Conservation (phyloP, 1,284 basidiomycete genomes). For the Xerocomus amazonicus region DNA sequence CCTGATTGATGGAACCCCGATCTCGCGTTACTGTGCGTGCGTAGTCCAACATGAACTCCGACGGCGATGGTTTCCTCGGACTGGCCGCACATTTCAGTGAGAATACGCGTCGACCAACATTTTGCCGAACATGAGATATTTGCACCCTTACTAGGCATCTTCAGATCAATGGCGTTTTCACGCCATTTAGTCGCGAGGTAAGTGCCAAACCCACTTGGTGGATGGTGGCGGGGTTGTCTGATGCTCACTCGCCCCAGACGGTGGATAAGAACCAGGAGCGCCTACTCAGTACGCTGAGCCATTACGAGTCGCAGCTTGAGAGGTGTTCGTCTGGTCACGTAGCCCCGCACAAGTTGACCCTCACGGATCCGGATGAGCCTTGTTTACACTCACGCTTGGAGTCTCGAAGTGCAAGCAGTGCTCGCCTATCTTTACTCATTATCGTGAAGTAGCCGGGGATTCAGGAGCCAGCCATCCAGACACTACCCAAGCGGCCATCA, state of each 20-base stretch:
- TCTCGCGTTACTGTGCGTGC: constrained; percentile 52
- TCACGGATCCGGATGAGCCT: constrained; percentile 50
- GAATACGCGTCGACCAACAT: neutral
- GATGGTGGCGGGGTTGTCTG: neutral
- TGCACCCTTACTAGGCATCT: neutral
- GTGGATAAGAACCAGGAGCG: constrained; percentile 10
- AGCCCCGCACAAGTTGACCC: constrained; percentile 55
- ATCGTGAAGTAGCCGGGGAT: too few species aligned
- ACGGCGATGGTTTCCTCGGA: neutral
- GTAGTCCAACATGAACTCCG: constrained; percentile 34
- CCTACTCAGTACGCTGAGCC: constrained; percentile 25
- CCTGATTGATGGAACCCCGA: constrained; percentile 51
- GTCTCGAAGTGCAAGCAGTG: too few species aligned
- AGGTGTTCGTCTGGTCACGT: constrained; percentile 42
- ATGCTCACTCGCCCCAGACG: neutral
- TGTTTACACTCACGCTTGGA: too few species aligned
- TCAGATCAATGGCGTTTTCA: constrained; percentile 11
- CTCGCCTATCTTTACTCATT: too few species aligned
- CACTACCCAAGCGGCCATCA: too few species aligned
- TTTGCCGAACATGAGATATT: constrained; percentile 38
- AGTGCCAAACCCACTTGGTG: neutral
- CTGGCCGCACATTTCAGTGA: neutral
- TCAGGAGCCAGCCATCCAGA: too few species aligned
- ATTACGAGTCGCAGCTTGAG: constrained; percentile 49
- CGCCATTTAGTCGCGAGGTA: constrained; percentile 16